phyloP scores from a whole-genome alignment of 2,329 filamentous ascomycete species.

The Aphanoascus verrucosus region DNA sequence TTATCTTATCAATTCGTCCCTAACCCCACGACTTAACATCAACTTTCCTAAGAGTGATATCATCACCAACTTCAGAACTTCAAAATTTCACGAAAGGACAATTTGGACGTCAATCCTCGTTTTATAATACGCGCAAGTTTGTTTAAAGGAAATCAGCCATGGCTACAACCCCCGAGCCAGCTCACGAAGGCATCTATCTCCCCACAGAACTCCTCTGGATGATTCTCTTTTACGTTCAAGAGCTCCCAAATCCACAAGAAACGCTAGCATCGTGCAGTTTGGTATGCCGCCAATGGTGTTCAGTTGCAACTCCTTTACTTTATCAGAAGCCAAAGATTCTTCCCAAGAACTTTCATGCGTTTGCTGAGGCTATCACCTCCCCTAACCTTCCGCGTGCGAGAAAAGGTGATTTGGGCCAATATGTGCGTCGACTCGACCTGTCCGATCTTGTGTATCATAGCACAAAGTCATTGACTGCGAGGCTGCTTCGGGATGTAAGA shows the following conservation, averaged over 20 bases:
- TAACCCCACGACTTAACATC: not conserved
- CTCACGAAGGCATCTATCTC: slow-evolving; percentile 28
- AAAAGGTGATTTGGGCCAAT: slow-evolving; percentile 38
- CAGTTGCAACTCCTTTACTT: slow-evolving; percentile 40
- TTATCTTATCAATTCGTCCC: slow-evolving; percentile 1
- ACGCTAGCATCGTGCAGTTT: slow-evolving; percentile 44
- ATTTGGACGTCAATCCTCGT: not conserved
- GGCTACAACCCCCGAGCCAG: not conserved
- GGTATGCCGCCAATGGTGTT: slow-evolving; percentile 48
- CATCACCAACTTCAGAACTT: no score
- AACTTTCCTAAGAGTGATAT: no score
- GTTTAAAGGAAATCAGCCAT: not conserved
- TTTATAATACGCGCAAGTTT: not conserved
- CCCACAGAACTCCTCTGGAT: slow-evolving; percentile 46
- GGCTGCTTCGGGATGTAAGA: slow-evolving; percentile 46
- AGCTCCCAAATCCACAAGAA: slow-evolving; percentile 28
- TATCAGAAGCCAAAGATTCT: slow-evolving; percentile 44
- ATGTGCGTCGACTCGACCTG: slow-evolving; percentile 46
- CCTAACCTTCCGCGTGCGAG: slow-evolving; percentile 38
- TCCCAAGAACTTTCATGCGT: slow-evolving; percentile 45
- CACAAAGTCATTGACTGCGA: slow-evolving; percentile 47
- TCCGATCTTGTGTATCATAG: slow-evolving; percentile 48
- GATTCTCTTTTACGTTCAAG: slow-evolving; percentile 38
- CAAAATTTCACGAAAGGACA: not conserved
- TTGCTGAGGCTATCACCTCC: slow-evolving; percentile 46